Evolutionary conservation across 1,139 yeast genomes (phyloP).

Genomic region (Scheffersomyces titani): DNA sequence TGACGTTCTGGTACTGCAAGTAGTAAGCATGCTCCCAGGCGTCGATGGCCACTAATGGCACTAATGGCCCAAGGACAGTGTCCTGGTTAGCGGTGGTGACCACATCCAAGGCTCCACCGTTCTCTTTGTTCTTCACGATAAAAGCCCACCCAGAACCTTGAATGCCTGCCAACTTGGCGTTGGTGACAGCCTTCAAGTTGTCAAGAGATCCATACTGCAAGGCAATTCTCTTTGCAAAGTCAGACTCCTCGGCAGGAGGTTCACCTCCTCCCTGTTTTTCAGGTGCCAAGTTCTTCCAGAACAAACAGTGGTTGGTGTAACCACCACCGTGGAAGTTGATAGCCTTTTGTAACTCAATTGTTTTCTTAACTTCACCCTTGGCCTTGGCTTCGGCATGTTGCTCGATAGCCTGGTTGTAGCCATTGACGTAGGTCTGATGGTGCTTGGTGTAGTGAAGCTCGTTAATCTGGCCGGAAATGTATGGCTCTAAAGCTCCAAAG

Average conservation of each 20-base stretch:
- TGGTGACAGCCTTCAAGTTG: constrained; percentile 65
- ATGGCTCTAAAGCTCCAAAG: constrained; percentile 87
- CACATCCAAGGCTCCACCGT: constrained; percentile 75
- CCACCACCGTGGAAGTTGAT: constrained; percentile 98
- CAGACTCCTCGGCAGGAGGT: constrained; percentile 60
- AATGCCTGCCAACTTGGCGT: constrained; percentile 81
- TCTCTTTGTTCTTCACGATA: constrained; percentile 82
- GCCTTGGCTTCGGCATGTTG: constrained; percentile 72
- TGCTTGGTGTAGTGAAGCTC: constrained; percentile 91
- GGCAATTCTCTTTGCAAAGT: constrained; percentile 62
- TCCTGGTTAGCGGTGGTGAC: constrained; percentile 91
- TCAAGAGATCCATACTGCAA: constrained; percentile 79
- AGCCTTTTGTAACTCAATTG: constrained; percentile 73
- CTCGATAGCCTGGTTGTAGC: constrained; percentile 81
- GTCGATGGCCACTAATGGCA: constrained; percentile 89
- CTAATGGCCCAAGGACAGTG: constrained; percentile 71
- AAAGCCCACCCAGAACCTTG: constrained; percentile 99
- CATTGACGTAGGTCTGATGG: constrained; percentile 92
- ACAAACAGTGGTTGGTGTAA: constrained; percentile 79
- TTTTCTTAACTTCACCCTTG: constrained; percentile 63
- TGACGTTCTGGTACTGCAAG: constrained; percentile 92
- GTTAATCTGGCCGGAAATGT: constrained; percentile 85
- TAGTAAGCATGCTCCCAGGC: constrained; percentile 99
- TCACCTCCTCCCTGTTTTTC: constrained; percentile 82
- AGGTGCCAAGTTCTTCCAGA: constrained; percentile 94